Evolutionary conservation across 805 yeast species (phyloP), one percentile per base, ranked within the genome.

Genomic region (Candida chilensis): DNA sequence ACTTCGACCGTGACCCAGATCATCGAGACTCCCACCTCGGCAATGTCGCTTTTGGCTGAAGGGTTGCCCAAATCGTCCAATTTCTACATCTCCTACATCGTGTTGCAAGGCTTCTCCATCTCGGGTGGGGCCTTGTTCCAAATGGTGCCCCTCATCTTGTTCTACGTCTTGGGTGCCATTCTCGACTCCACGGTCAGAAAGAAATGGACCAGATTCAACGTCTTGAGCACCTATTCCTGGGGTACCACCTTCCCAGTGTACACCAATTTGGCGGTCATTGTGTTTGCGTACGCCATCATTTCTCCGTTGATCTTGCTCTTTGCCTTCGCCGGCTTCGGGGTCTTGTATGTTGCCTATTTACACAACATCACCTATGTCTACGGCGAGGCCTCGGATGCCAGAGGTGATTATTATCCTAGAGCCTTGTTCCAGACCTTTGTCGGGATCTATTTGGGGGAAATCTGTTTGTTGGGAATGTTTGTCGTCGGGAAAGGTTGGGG

Each of bases 401-500:
- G 90, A 47, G 98, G 98, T 31, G 58, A 67, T 29, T 78, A 80
- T 59, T 92, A 87, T 50, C 92, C 95, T 37, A 73, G 85, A 37
- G 96, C 96, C 2, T 54, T 90, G 31, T 82, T 76, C 62, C 96
- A 90, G 58, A 79, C 94, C 1, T 68, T 90, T 50, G 78, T 78
- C 22, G 98, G 98, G 34, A 53, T 92, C 27, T 90, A 90, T 52
- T 52, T 90, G 27, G 95, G 95, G 24, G 88, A 90, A 55, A 57
- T 87, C 15, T 85, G 95, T 62, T 44, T 92, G 38, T 50, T 92
- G 32, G 96, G 96, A 32, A 54, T 92, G 33, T 88, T 86, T 50
- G 83, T 74, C 12, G 94, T 90, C 33, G 87, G 94, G 37, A 85
- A 85, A 64, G 81, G 94, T 25, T 90, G 96, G 96, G 97, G 96